Conservation (phyloP, 192 early-diverging fungal genomes). For the Coemansia sp. region DNA sequence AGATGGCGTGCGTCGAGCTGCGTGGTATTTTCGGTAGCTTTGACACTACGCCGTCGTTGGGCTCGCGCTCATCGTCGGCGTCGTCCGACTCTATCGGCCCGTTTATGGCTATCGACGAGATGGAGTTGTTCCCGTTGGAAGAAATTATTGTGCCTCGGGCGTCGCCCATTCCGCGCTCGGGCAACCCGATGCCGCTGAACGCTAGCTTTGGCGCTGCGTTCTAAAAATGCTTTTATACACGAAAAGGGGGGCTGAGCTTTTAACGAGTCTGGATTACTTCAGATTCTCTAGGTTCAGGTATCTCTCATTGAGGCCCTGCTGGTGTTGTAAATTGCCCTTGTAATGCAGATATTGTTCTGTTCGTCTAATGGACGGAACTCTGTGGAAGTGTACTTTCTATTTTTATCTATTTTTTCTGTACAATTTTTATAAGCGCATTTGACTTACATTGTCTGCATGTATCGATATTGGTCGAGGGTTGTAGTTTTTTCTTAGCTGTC, state of each 20-base stretch:
- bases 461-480: too few species aligned
- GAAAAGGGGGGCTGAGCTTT: too few species aligned
- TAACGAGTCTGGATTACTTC: too few species aligned
- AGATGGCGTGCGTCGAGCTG: slow-evolving; percentile 45
- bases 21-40: slow-evolving; percentile 40
- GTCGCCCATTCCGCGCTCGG: slow-evolving; percentile 41
- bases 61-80: slow-evolving; percentile 36
- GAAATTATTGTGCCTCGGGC: slow-evolving; percentile 36
- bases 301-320: not conserved
- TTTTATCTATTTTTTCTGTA: slow-evolving; percentile 3
- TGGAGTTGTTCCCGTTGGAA: slow-evolving; percentile 34
- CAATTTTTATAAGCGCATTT: not conserved
- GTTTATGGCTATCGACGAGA: slow-evolving; percentile 10
- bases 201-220: slow-evolving; percentile 32
- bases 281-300: too few species aligned
- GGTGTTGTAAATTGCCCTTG: slow-evolving; percentile 4
- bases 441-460: not conserved
- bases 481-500: not conserved
- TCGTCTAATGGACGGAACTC: not conserved
- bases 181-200: slow-evolving; percentile 46
- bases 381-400: not conserved
- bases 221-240: slow-evolving; percentile 6
- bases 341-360: not conserved
- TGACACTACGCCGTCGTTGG: slow-evolving; percentile 2
- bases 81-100: slow-evolving; percentile 13